Percentiles rank a stretch among this genome's conserved stretches.
phyloP scores from a whole-genome alignment of 1,139 yeast genomes.

The Hyphopichia khmerensis region DNA sequence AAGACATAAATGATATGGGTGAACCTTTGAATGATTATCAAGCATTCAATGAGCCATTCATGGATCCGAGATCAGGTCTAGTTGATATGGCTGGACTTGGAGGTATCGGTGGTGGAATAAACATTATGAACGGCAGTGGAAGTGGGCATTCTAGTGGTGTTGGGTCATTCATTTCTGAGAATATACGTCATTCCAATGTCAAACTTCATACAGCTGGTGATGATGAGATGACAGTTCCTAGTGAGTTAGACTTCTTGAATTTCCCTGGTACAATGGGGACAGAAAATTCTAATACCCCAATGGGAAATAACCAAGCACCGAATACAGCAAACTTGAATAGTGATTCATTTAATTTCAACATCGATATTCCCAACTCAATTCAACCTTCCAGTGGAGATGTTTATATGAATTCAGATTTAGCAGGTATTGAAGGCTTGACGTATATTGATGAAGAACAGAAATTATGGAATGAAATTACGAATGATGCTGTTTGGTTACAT shows the following conservation, averaged over 20 bases:
- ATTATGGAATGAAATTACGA: slow-evolving; percentile 72
- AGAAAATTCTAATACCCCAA: not conserved
- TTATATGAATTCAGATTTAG: slow-evolving; percentile 33
- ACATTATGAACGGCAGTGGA: not conserved
- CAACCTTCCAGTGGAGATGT: slow-evolving; percentile 20
- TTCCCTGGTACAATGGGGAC: slow-evolving; percentile 8
- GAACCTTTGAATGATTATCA: slow-evolving; percentile 4
- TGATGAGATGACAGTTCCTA: slow-evolving; percentile 3
- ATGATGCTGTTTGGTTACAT: slow-evolving; percentile 70
- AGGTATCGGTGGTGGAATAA: not conserved
- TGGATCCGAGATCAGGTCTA: not conserved
- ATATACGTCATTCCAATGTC: not conserved
- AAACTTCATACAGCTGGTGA: not conserved
- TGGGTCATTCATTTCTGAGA: not conserved
- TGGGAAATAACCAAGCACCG: not conserved
- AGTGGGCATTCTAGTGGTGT: not conserved
- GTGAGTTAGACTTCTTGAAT: slow-evolving; percentile 22
- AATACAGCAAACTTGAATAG: slow-evolving; percentile 8
- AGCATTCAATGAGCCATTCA: not conserved
- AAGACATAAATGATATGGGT: slow-evolving; percentile 4
- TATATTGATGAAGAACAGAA: slow-evolving; percentile 55
- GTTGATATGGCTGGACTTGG: not conserved
- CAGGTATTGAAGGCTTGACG: slow-evolving; percentile 47
- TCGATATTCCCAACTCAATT: slow-evolving; percentile 12
- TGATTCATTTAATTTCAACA: slow-evolving; percentile 17